Evolutionary conservation across 2,329 filamentous ascomycete genomes (phyloP).

Genomic region (Pestalotiopsis sp.): DNA sequence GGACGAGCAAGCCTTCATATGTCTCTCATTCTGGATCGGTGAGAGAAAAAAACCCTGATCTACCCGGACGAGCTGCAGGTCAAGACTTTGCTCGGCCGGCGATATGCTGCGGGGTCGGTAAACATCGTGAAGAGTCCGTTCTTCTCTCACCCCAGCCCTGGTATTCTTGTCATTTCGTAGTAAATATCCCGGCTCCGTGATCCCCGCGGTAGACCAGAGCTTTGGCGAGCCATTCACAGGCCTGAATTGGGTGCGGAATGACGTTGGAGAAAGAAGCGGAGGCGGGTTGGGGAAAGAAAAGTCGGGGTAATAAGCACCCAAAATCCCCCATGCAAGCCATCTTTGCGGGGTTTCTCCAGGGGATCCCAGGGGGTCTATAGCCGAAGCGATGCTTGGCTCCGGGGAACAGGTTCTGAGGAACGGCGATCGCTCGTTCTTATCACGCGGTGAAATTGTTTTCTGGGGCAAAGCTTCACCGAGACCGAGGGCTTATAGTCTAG

Average conservation of each 20-base stretch:
- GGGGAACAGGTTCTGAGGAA: not conserved
- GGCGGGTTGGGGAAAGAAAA: not conserved
- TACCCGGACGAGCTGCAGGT: not conserved
- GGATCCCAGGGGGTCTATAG: not conserved
- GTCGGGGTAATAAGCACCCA: not conserved
- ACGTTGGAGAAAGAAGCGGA: conserved; percentile 8
- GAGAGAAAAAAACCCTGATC: not conserved
- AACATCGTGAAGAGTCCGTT: conserved; percentile 7
- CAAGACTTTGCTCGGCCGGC: not conserved
- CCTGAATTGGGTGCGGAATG: conserved; percentile 3
- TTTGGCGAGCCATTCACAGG: conserved; percentile 10
- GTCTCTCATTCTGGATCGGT: not conserved
- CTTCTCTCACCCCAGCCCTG: not conserved
- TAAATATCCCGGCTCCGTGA: conserved; percentile 6
- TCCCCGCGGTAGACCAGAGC: not conserved
- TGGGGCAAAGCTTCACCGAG: not conserved
- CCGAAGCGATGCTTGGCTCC: not conserved
- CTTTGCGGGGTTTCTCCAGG: not conserved
- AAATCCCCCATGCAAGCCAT: not conserved
- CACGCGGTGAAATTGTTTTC: not conserved
- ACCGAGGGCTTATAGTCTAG: not conserved
- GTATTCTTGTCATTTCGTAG: not conserved
- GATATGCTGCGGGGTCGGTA: not conserved
- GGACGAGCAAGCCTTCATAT: not conserved
- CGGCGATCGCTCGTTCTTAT: not conserved